Conservation (phyloP, 2,329 filamentous ascomycete genomes). For the Emmonsia crescens region DNA sequence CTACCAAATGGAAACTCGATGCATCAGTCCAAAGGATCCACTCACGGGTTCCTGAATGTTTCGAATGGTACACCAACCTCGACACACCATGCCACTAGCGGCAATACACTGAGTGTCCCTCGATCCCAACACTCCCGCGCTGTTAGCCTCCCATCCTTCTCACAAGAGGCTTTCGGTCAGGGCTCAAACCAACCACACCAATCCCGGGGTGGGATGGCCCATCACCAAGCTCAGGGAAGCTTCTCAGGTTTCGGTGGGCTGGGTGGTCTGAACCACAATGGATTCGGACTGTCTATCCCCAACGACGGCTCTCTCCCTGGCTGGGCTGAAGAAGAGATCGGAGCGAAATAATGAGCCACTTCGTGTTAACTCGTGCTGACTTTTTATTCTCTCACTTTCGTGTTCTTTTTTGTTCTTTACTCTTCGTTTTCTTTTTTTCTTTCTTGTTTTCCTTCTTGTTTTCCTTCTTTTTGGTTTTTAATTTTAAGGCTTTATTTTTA, state of each 20-base stretch:
- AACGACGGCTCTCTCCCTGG: conserved; percentile 48
- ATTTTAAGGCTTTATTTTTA: background rate
- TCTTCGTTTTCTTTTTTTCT: conserved; percentile 4
- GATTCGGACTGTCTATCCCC: conserved; percentile 50
- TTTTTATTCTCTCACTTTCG: conserved; percentile 6
- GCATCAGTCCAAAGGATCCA: conserved; percentile 51
- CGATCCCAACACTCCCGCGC: conserved; percentile 62
- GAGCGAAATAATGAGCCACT: conserved; percentile 42
- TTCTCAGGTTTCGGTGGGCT: conserved; percentile 50
- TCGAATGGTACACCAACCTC: conserved; percentile 54
- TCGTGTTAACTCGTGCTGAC: conserved; percentile 2
- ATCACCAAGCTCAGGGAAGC: conserved; percentile 38
- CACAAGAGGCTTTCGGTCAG: conserved; percentile 46
- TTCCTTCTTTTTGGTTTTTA: background rate
- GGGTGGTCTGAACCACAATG: conserved; percentile 46
- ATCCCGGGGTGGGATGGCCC: conserved; percentile 25
- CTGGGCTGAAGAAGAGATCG: conserved; percentile 55
- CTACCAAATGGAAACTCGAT: conserved; percentile 41
- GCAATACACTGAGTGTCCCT: conserved; percentile 41
- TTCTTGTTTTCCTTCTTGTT: conserved; percentile 11
- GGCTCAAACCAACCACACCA: conserved; percentile 26
- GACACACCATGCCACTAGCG: conserved; percentile 63
- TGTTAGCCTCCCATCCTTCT: conserved; percentile 72
- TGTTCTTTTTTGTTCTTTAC: background rate
- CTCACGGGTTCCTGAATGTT: conserved; percentile 48